Base-by-base conservation (phyloP, 495 filamentous ascomycete genomes). In the Trichoderma gamsii region DNA sequence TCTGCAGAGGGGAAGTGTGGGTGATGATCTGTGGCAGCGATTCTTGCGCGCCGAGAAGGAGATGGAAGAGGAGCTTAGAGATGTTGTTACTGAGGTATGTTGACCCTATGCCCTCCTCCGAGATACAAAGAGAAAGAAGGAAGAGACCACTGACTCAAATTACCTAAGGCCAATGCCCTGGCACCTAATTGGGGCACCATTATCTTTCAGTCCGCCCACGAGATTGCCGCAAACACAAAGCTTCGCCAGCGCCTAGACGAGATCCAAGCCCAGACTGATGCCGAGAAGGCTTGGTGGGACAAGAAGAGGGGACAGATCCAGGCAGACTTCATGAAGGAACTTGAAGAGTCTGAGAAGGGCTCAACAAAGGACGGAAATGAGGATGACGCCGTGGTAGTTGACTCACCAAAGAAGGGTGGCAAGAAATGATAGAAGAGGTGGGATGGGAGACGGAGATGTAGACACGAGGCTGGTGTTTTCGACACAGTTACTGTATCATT, bases 21-120 rank as follows among this genome's bases (percentile, higher is more conserved):
- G 96, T 9, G 96, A 99, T 79, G 95, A 99, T 77, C 77, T 98
- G 52, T 97, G 93, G 90, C 95, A 97, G 80, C 83, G 95, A 49
- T 96, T 97, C 76, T 74, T 86, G 72, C 82, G 90, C 51, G 95
- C 94, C 32, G 95, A 99, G 84, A 94, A 94, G 82, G 95, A 98
- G 82, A 96, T 97, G 81, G 93, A 99, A 78, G 94, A 93, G 69
- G 95, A 99, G 78, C 81, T 99, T 43, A 83, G 90, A 70, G 95
- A 99, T 80, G 93, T 97, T 52, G 92, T 97, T 43, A 85, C 88
- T 72, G 95, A 99, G 89, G 92, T 96, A 76, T 67, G 79, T 70
- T 7, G 25, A 8, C 49, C 21, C 2, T 6, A 64, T 23, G 43
- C 59, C 59, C 29, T 61, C 16, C 27, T 44, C 18, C 9, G 3